A percentile compares a stretch with the other conserved stretches of the same genome.
phyloP scores from a whole-genome alignment of 306 rosid genomes.

The Vigna nakashimae region DNA sequence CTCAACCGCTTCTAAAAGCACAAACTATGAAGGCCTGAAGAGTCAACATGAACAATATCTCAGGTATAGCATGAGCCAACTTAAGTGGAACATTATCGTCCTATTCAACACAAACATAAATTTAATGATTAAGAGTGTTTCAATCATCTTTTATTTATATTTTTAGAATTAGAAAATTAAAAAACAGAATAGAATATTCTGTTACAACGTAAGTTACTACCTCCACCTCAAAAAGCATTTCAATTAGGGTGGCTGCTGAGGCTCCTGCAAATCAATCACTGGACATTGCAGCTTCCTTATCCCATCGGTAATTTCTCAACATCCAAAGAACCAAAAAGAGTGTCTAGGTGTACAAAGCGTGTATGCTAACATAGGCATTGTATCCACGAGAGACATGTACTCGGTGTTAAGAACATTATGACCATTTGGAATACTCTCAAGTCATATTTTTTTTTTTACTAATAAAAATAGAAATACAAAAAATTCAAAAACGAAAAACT shows the following conservation, averaged over 20 bases:
- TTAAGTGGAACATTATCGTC: not conserved
- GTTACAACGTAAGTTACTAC: not conserved
- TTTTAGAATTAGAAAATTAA: constrained; percentile 4
- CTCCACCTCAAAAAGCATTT: constrained; percentile 35
- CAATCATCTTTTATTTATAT: not conserved
- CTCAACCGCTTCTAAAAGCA: too few relatives aligned
- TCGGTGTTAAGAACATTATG: too few relatives aligned
- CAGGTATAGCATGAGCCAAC: too few relatives aligned
- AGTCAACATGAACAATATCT: too few relatives aligned
- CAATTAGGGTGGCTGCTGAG: constrained; percentile 7
- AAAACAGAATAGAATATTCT: not conserved
- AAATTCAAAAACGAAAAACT: too few relatives aligned
- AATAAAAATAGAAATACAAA: too few relatives aligned
- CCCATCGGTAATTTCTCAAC: not conserved
- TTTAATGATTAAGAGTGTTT: not conserved
- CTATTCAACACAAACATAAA: constrained; percentile 22
- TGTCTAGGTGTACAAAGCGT: not conserved
- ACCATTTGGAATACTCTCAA: too few relatives aligned
- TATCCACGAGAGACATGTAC: too few relatives aligned
- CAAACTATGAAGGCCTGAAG: too few relatives aligned
- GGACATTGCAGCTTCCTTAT: not conserved
- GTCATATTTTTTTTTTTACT: too few relatives aligned
- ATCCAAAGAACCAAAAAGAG: constrained; percentile 16
- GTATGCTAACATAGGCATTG: not conserved
- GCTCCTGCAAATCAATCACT: constrained; percentile 14